phyloP scores from a whole-genome alignment of 306 rosid species.

The Hylodesmum podocarpum region DNA sequence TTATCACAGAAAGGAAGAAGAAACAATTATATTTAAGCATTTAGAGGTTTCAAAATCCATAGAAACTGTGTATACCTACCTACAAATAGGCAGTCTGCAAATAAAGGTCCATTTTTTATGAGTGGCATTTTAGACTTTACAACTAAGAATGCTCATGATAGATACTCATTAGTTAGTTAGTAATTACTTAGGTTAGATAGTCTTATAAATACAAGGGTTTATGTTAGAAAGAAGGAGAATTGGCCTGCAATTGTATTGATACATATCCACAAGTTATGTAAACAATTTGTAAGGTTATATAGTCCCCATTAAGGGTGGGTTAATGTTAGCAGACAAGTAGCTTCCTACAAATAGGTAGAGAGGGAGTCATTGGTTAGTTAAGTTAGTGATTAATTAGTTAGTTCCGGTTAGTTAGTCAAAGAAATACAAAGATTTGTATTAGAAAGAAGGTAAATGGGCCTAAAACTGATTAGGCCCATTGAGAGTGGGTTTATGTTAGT shows the following conservation, averaged over 20 bases:
- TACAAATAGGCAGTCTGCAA: slow-evolving; percentile 16
- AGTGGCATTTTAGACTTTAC: not conserved
- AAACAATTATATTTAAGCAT: slow-evolving; percentile 1
- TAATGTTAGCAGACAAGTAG: not conserved
- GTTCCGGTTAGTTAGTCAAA: not conserved
- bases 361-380: not conserved
- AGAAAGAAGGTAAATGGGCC: not conserved
- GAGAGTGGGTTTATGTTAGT: not conserved
- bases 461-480: not conserved
- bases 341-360: not conserved
- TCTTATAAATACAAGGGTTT: not conserved
- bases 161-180: not conserved
- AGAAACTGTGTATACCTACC: slow-evolving; percentile 11
- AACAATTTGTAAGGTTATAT: not conserved
- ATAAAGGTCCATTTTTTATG: not conserved
- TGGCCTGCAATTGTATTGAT: not conserved
- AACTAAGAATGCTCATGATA: not conserved
- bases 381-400: not conserved
- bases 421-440: not conserved
- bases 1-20: slow-evolving; percentile 4
- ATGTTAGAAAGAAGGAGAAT: not conserved
- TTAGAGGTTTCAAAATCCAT: slow-evolving; percentile 6
- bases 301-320: not conserved
- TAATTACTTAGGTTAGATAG: not conserved
- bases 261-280: not conserved